Evolutionary conservation across 768 basidiomycete species (phyloP), one percentile per base, ranked within the genome.

Genomic region (Pseudohyphozyma bogoriensis): DNA sequence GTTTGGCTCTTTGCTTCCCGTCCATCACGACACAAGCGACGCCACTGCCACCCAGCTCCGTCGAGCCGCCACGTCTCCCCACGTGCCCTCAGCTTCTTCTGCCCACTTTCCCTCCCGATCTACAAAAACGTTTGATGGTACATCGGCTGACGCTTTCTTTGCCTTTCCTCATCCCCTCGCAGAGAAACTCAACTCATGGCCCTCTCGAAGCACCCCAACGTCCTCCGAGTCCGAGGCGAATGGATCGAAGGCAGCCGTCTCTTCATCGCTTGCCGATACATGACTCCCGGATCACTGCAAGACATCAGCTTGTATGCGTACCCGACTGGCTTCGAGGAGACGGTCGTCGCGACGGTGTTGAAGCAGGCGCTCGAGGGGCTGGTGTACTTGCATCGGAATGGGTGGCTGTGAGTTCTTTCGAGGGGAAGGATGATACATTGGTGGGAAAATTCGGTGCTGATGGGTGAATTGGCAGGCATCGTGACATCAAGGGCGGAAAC

Each of bases 401-500:
- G 86, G 0, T 86, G 56, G 89, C 72, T 89, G n/a, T n/a, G n/a
- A n/a, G n/a, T n/a, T n/a, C n/a, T n/a, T n/a, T n/a, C n/a, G n/a
- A n/a, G n/a, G n/a, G n/a, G n/a, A n/a, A n/a, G n/a, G n/a, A n/a
- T n/a, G n/a, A n/a, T n/a, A n/a, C n/a, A n/a, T n/a, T n/a, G n/a
- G n/a, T n/a, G n/a, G n/a, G n/a, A n/a, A n/a, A n/a, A n/a, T n/a
- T n/a, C n/a, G n/a, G n/a, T n/a, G n/a, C n/a, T n/a, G n/a, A n/a
- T n/a, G n/a, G n/a, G n/a, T n/a, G n/a, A n/a, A n/a, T n/a, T n/a
- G n/a, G n/a, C n/a, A n/a, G n/a, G n/a, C 88, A 96, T 71, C 82
- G 92, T 31, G 92, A 96, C 70, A 74, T 96, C 69, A 96, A 96
- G 74, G 89, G 89, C 5, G 92, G 89, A 16, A 96, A 96, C 71